phyloP scores from a whole-genome alignment of 257 asterid species.

The Solanum pinnatisectum region DNA sequence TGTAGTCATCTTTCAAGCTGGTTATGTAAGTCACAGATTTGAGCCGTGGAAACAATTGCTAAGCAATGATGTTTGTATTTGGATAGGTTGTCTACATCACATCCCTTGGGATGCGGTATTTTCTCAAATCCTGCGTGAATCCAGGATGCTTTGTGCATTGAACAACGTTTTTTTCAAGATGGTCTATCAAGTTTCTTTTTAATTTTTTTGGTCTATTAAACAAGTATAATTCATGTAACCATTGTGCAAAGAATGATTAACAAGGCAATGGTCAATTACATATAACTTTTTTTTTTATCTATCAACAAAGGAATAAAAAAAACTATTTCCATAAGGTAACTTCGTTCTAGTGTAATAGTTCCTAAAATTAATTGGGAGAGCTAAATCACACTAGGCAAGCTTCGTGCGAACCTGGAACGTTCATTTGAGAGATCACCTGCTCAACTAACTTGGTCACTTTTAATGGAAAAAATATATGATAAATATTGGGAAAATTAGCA shows the following conservation, averaged over 20 bases:
- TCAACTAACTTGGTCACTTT: background rate
- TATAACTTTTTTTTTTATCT: background rate
- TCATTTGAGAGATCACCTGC: background rate
- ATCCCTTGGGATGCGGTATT: background rate
- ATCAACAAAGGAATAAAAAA: background rate
- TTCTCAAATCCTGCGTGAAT: background rate
- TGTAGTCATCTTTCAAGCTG: background rate
- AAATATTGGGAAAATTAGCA: too few relatives aligned
- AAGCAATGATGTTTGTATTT: background rate
- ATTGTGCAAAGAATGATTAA: background rate
- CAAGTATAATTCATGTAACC: background rate
- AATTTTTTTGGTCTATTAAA: background rate
- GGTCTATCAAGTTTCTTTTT: background rate
- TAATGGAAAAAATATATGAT: too few relatives aligned
- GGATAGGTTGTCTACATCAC: background rate
- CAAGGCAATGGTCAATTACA: background rate
- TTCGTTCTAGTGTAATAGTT: background rate
- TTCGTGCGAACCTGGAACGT: fast-evolving
- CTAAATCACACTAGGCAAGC: too few relatives aligned
- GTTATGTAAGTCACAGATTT: background rate
- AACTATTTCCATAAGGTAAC: background rate
- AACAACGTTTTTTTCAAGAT: background rate
- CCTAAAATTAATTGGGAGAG: too few relatives aligned
- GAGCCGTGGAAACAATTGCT: background rate
- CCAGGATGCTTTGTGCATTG: background rate